phyloP scores from a whole-genome alignment of 106 monocot species.

The Alisma plantagoaquatica region DNA sequence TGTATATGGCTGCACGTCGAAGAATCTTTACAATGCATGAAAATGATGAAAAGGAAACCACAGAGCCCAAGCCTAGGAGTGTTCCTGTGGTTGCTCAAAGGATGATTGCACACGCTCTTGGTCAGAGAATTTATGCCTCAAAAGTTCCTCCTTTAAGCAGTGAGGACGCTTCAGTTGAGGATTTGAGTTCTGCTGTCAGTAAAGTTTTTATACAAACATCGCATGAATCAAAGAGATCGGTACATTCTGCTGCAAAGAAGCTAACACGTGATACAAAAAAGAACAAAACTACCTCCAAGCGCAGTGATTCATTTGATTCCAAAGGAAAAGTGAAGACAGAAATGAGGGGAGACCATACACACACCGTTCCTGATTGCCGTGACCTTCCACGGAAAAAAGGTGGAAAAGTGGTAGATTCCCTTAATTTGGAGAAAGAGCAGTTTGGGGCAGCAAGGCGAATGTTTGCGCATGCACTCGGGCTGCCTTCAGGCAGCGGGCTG shows the following conservation, averaged over 20 bases:
- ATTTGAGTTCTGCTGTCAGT: background rate
- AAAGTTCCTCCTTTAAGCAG: background rate
- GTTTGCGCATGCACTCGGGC: slow-evolving; percentile 69
- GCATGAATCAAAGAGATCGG: background rate
- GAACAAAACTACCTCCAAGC: background rate
- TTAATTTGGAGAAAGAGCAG: slow-evolving; percentile 43
- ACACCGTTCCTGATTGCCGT: background rate
- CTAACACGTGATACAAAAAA: background rate
- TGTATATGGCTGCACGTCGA: slow-evolving; percentile 76
- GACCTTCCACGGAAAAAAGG: background rate
- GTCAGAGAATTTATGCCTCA: slow-evolving; percentile 23
- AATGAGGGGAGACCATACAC: too few species aligned
- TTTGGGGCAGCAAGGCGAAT: slow-evolving; percentile 80
- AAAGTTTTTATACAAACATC: background rate
- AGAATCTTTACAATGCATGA: slow-evolving; percentile 60
- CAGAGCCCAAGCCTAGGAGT: slow-evolving; percentile 34
- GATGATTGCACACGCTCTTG: slow-evolving; percentile 96
- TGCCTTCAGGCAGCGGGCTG: slow-evolving; percentile 10
- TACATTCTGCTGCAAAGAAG: background rate
- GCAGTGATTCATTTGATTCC: background rate
- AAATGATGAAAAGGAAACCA: slow-evolving; percentile 22
- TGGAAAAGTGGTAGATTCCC: background rate
- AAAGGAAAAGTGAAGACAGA: too few species aligned
- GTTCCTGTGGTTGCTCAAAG: slow-evolving; percentile 69
- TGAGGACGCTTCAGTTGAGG: slow-evolving; percentile 1